Evolutionary conservation across 2,329 filamentous ascomycete species (phyloP).

Genomic region (Periglandula ipomoeae): DNA sequence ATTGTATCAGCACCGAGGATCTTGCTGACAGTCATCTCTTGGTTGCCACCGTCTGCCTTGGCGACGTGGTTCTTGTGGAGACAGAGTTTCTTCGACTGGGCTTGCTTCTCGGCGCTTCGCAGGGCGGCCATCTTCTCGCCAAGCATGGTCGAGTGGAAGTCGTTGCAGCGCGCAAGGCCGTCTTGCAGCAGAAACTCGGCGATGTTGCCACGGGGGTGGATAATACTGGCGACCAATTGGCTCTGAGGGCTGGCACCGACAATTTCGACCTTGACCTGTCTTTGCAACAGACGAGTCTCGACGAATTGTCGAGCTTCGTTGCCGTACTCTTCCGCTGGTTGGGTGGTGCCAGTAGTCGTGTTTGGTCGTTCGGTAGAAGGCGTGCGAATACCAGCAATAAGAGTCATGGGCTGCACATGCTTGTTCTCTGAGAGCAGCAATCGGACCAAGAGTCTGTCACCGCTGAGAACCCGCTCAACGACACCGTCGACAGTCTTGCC

Average conservation of each 20-base stretch:
- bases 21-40: constrained; percentile 77
- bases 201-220: constrained; percentile 88
- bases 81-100: constrained; percentile 66
- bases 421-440: constrained; percentile 72
- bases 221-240: constrained; percentile 77
- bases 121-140: constrained; percentile 80
- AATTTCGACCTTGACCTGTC: constrained; percentile 72
- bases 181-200: constrained; percentile 83
- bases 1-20: constrained; percentile 85
- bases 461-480: constrained; percentile 83
- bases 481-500: constrained; percentile 76
- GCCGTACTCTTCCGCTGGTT: constrained; percentile 80
- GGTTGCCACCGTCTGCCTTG: constrained; percentile 55
- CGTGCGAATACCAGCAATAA: constrained; percentile 80
- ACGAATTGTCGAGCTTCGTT: constrained; percentile 85
- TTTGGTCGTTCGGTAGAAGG: constrained; percentile 83
- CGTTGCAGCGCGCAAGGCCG: constrained; percentile 84
- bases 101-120: constrained; percentile 76
- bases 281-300: constrained; percentile 76
- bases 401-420: constrained; percentile 80
- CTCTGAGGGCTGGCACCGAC: constrained; percentile 84
- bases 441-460: constrained; percentile 80
- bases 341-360: constrained; percentile 66
- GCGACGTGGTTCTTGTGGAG: constrained; percentile 75
- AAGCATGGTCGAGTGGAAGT: constrained; percentile 90